Conservation (phyloP, 139 green algal species). For the Picochlorum sp. region DNA sequence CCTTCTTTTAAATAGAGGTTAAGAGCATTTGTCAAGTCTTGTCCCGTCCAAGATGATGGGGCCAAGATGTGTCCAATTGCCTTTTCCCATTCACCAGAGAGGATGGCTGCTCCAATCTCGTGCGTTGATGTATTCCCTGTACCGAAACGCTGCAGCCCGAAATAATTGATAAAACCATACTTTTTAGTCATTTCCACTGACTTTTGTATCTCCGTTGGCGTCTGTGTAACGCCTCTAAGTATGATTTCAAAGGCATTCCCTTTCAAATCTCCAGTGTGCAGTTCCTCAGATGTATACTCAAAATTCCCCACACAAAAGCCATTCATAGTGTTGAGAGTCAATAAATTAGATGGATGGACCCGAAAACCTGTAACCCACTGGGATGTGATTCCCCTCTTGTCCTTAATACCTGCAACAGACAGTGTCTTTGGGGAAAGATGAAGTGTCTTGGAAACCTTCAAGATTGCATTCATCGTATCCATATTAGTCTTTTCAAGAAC, state of each 20-base stretch:
- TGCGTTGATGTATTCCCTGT: slow-evolving; percentile 62
- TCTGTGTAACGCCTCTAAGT: slow-evolving; percentile 37
- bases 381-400: slow-evolving; percentile 81
- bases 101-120: slow-evolving; percentile 54
- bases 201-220: slow-evolving; percentile 17
- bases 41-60: slow-evolving; percentile 6
- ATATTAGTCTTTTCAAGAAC: slow-evolving; percentile 85
- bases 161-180: slow-evolving; percentile 91
- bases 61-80: slow-evolving; percentile 58
- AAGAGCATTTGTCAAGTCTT: slow-evolving; percentile 13
- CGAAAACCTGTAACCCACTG: slow-evolving; percentile 70
- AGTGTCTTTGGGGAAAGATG: slow-evolving; percentile 24
- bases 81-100: slow-evolving; percentile 57
- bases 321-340: slow-evolving; percentile 11
- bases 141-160: slow-evolving; percentile 91
- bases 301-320: slow-evolving; percentile 76
- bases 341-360: slow-evolving; percentile 22
- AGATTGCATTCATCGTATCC: slow-evolving; percentile 50
- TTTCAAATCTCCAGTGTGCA: slow-evolving; percentile 58
- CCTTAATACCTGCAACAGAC: slow-evolving; percentile 79
- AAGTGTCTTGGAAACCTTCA: slow-evolving; percentile 23
- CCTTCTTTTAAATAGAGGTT: slow-evolving; percentile 22
- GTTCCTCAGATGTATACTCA: slow-evolving; percentile 12
- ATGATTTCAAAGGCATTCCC: slow-evolving; percentile 78
- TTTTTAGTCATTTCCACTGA: slow-evolving; percentile 31